Evolutionary conservation across 306 rosid genomes (phyloP).

Genomic region (Cajanus cajan): DNA sequence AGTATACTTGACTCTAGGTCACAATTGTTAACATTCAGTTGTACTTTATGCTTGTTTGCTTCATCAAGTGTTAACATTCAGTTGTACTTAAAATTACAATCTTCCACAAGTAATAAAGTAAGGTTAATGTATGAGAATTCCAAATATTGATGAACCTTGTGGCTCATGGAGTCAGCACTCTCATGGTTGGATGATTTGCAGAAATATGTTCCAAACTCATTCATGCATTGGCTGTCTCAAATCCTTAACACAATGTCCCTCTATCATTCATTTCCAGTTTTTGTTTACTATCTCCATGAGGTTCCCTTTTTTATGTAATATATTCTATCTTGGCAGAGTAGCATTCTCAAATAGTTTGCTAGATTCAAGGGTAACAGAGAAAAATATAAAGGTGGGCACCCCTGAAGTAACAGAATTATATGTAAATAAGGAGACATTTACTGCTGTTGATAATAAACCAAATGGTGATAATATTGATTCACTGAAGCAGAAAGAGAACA

Average conservation of each 20-base stretch:
- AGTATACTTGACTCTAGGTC: slow-evolving; percentile 2
- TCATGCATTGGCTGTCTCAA: neutral
- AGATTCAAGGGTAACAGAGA: slow-evolving; percentile 29
- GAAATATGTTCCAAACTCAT: slow-evolving; percentile 11
- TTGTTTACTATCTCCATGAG: neutral
- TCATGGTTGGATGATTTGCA: slow-evolving; percentile 24
- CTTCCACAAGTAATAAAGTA: slow-evolving; percentile 8
- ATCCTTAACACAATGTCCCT: slow-evolving; percentile 13
- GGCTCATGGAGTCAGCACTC: slow-evolving; percentile 8
- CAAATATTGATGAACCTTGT: neutral
- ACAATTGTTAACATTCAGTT: neutral
- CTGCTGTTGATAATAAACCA: slow-evolving; percentile 18
- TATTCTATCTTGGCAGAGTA: slow-evolving; percentile 39
- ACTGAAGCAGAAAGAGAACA: slow-evolving; percentile 33
- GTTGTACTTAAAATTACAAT: neutral
- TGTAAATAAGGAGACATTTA: slow-evolving; percentile 24
- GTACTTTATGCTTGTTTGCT: no score
- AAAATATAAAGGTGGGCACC: slow-evolving; percentile 29
- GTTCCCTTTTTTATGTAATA: slow-evolving; percentile 14
- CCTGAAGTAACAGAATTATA: slow-evolving; percentile 31
- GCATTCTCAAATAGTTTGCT: slow-evolving; percentile 38
- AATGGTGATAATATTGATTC: slow-evolving; percentile 18
- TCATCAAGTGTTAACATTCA: neutral
- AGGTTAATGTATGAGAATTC: slow-evolving; percentile 19
- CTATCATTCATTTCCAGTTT: slow-evolving; percentile 9